These are phyloP conservation scores for Aspergillus ellipticus DNA, from an alignment of 495 filamentous ascomycete genomes.

Conservation along the genomic window DNA sequence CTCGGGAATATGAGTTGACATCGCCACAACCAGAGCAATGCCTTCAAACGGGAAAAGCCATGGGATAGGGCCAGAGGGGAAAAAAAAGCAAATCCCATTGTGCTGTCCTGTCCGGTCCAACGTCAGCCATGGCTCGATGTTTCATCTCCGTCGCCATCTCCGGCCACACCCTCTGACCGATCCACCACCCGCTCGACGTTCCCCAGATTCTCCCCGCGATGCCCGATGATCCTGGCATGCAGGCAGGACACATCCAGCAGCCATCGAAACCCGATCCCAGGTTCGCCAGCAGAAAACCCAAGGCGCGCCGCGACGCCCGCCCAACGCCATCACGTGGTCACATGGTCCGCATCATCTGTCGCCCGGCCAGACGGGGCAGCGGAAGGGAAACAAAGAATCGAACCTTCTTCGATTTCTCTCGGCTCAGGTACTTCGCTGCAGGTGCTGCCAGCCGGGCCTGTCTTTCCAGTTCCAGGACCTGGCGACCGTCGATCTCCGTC, in stretches of 20 bases:
- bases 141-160: too few relatives aligned
- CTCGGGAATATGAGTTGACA: too few relatives aligned
- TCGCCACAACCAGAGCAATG: too few relatives aligned
- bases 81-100: too few relatives aligned
- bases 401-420: not conserved
- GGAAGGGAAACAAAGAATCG: not conserved
- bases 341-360: conserved; percentile 3
- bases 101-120: too few relatives aligned
- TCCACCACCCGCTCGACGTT: not conserved
- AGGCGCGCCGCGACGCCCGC: too few relatives aligned
- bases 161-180: not conserved
- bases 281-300: too few relatives aligned
- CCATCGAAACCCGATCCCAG: too few relatives aligned
- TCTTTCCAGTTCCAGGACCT: not conserved
- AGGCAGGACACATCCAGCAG: not conserved
- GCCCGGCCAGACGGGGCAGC: not conserved
- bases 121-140: too few relatives aligned
- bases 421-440: conserved; percentile 1
- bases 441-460: not conserved
- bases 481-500: conserved; percentile 29
- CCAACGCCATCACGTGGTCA: conserved; percentile 4
- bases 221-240: not conserved
- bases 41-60: too few relatives aligned
- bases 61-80: too few relatives aligned
- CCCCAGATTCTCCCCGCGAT: not conserved